A percentile compares a stretch with the other conserved stretches of the same genome.
These are phyloP conservation scores for Daedaleopsis sinensis DNA, from an alignment of 768 basidiomycete species.

Conservation along the genomic window DNA sequence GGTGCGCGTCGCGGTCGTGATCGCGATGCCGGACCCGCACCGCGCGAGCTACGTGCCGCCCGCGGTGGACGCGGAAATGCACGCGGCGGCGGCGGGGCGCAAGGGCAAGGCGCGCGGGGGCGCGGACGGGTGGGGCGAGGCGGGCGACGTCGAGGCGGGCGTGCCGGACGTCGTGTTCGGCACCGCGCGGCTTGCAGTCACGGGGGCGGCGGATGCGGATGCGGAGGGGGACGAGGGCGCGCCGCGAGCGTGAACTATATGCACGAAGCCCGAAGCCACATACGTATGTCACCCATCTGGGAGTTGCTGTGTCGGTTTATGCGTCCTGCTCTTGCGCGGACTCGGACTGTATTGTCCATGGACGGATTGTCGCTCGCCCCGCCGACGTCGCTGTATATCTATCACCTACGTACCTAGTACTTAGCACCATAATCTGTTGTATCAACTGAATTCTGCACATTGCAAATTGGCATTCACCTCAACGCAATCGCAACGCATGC, in stretches of 20 bases:
- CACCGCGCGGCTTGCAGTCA: conserved; percentile 38
- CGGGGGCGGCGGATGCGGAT: not conserved
- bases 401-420: not conserved
- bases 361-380: too few relatives aligned
- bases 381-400: not conserved
- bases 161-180: conserved; percentile 57
- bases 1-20: conserved; percentile 57
- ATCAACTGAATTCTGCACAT: not conserved
- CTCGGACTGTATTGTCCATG: not conserved
- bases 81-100: conserved; percentile 1
- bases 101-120: conserved; percentile 29
- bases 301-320: too few relatives aligned
- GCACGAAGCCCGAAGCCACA: too few relatives aligned
- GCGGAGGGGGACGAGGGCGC: not conserved
- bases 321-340: not conserved
- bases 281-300: too few relatives aligned
- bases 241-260: not conserved
- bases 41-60: conserved; percentile 19
- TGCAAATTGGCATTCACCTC: too few relatives aligned
- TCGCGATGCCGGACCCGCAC: conserved; percentile 55
- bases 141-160: conserved; percentile 35
- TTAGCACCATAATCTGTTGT: not conserved
- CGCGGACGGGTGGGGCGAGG: conserved; percentile 16
- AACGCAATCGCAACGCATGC: too few relatives aligned
- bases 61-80: not conserved